phyloP scores from a whole-genome alignment of 2,329 filamentous ascomycete genomes.

The Periconia sp. region DNA sequence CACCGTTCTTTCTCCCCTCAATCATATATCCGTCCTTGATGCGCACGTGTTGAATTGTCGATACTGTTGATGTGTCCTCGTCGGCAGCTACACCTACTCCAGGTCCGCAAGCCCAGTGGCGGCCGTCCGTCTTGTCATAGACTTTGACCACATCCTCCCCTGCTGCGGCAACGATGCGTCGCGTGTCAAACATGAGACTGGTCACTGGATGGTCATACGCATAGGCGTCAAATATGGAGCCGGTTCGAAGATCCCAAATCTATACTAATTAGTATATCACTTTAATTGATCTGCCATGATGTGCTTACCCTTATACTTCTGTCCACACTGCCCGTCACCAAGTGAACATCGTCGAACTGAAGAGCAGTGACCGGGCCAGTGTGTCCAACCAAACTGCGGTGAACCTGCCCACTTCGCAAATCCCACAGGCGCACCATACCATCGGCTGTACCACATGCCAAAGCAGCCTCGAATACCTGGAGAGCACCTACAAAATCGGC shows the following conservation, averaged over 20 bases:
- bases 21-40: conserved; percentile 93
- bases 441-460: conserved; percentile 95
- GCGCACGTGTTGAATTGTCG: conserved; percentile 75
- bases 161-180: conserved; percentile 85
- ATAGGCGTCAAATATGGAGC: conserved; percentile 92
- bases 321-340: conserved; percentile 91
- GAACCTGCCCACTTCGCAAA: conserved; percentile 93
- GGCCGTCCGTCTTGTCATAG: conserved; percentile 94
- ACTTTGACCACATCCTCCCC: conserved; percentile 95
- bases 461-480: conserved; percentile 92
- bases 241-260: conserved; percentile 98
- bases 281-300: not conserved
- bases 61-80: conserved; percentile 60
- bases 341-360: conserved; percentile 93
- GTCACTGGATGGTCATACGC: conserved; percentile 91
- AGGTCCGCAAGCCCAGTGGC: conserved; percentile 95
- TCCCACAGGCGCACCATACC: conserved; percentile 98
- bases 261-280: conserved; percentile 45
- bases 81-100: conserved; percentile 72
- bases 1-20: conserved; percentile 84
- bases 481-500: conserved; percentile 94
- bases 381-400: conserved; percentile 91
- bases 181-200: conserved; percentile 94
- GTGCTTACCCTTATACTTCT: conserved; percentile 85
- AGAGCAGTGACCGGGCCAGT: conserved; percentile 92